These are phyloP conservation scores for Nadsonia commutata DNA, from an alignment of 1,139 yeast species.

Conservation along the genomic window DNA sequence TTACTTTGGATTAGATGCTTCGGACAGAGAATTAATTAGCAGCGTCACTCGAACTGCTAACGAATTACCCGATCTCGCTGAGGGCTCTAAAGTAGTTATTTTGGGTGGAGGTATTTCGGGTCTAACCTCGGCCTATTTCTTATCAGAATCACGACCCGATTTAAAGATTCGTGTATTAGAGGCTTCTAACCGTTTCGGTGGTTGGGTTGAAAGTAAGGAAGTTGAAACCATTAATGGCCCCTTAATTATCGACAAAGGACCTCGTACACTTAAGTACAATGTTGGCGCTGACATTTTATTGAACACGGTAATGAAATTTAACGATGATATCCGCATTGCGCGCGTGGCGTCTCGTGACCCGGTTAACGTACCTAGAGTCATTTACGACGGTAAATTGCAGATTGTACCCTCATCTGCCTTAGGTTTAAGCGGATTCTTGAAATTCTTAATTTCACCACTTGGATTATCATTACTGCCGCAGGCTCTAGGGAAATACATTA, in stretches of 20 bases:
- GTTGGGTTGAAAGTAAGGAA: slow-evolving; percentile 50
- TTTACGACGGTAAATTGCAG: slow-evolving; percentile 24
- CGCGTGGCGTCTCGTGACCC: slow-evolving; percentile 36
- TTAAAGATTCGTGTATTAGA: slow-evolving; percentile 51
- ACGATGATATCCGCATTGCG: slow-evolving; percentile 29
- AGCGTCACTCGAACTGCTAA: neutral
- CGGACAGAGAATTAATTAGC: neutral
- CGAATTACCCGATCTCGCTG: neutral
- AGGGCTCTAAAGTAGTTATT: slow-evolving; percentile 23
- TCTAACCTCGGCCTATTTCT: slow-evolving; percentile 58
- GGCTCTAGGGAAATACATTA: slow-evolving; percentile 11
- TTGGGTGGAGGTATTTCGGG: slow-evolving; percentile 89
- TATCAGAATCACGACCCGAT: slow-evolving; percentile 51
- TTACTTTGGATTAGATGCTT: neutral
- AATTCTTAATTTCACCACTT: slow-evolving; percentile 21
- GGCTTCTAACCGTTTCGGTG: slow-evolving; percentile 43
- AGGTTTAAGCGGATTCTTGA: slow-evolving; percentile 12
- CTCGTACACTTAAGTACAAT: slow-evolving; percentile 26
- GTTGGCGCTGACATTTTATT: slow-evolving; percentile 21
- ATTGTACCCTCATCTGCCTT: slow-evolving; percentile 19
- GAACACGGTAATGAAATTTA: slow-evolving; percentile 30
- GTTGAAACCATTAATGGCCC: slow-evolving; percentile 9
- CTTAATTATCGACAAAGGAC: slow-evolving; percentile 26
- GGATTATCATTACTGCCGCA: slow-evolving; percentile 24
- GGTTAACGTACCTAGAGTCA: slow-evolving; percentile 47